These are phyloP conservation scores for Hawksworthiomyces lignivorus DNA, from an alignment of 2,329 filamentous ascomycete genomes.

Conservation along the genomic window DNA sequence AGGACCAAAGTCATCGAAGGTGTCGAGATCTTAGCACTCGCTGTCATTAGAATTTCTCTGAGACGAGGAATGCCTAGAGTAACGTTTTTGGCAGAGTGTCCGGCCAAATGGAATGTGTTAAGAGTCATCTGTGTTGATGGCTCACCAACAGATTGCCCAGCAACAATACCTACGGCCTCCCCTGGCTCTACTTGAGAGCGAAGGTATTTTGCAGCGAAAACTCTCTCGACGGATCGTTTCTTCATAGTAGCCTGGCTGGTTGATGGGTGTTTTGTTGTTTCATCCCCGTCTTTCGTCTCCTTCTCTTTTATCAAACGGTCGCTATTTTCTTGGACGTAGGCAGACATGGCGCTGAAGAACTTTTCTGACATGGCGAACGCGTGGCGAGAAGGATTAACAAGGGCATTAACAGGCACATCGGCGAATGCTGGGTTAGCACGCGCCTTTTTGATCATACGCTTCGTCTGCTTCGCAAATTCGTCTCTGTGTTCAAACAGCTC, in stretches of 20 bases:
- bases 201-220: slow-evolving; percentile 89
- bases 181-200: slow-evolving; percentile 88
- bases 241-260: slow-evolving; percentile 33
- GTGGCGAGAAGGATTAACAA: slow-evolving; percentile 68
- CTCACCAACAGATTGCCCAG: slow-evolving; percentile 92
- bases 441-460: slow-evolving; percentile 68
- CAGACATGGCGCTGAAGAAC: slow-evolving; percentile 65
- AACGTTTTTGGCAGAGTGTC: slow-evolving; percentile 97
- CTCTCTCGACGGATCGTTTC: slow-evolving; percentile 71
- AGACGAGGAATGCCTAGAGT: slow-evolving; percentile 96
- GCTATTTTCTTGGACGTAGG: slow-evolving; percentile 72
- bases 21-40: slow-evolving; percentile 79
- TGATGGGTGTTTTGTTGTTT: background rate
- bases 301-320: slow-evolving; percentile 50
- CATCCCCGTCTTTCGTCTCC: slow-evolving; percentile 28
- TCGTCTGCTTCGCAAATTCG: slow-evolving; percentile 68
- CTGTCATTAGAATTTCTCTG: slow-evolving; percentile 97
- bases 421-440: slow-evolving; percentile 47
- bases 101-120: slow-evolving; percentile 99
- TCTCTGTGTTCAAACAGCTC: slow-evolving; percentile 45
- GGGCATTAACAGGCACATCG: slow-evolving; percentile 67
- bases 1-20: slow-evolving; percentile 82
- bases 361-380: slow-evolving; percentile 84
- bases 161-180: slow-evolving; percentile 93
- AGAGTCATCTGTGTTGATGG: slow-evolving; percentile 98